phyloP scores from a whole-genome alignment of 2,329 filamentous ascomycete species.

The Coniochaeta hoffmannii region DNA sequence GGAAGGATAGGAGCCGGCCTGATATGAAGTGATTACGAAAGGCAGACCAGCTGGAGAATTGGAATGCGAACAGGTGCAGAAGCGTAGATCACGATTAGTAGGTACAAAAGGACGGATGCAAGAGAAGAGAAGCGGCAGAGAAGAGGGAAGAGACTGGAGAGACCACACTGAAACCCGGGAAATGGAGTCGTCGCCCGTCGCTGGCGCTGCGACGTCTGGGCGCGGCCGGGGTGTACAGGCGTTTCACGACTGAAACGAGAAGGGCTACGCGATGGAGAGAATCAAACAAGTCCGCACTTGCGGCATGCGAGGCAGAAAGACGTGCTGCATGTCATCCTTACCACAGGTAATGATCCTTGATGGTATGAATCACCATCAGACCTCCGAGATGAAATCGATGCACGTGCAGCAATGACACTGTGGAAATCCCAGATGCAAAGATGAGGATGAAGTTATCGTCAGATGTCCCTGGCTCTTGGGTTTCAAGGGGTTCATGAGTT shows the following conservation, averaged over 20 bases:
- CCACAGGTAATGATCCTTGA: too few species aligned
- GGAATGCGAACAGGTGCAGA: too few species aligned
- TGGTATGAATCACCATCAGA: too few species aligned
- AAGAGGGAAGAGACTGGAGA: not conserved
- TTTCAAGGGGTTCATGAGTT: too few species aligned
- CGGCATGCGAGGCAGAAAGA: too few species aligned
- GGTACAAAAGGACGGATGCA: not conserved
- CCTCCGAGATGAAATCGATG: too few species aligned
- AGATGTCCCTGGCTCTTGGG: too few species aligned
- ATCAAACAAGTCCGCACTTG: not conserved
- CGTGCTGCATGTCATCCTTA: too few species aligned
- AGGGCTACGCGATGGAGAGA: not conserved
- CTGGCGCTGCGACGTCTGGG: slow-evolving; percentile 2
- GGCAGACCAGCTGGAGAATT: slow-evolving; percentile 2
- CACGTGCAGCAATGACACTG: too few species aligned
- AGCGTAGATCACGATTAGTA: not conserved
- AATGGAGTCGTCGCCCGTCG: not conserved
- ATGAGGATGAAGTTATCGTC: too few species aligned
- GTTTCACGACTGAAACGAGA: not conserved
- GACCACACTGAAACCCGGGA: not conserved
- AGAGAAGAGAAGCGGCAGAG: not conserved
- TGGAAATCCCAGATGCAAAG: too few species aligned
- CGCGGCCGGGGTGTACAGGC: not conserved
- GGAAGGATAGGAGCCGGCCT: not conserved
- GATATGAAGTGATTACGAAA: not conserved